A percentile compares a stretch with the other conserved stretches of the same genome.
These are phyloP conservation scores for Leucosporidium creatinivorum DNA, from an alignment of 768 basidiomycete genomes.

Conservation along the genomic window DNA sequence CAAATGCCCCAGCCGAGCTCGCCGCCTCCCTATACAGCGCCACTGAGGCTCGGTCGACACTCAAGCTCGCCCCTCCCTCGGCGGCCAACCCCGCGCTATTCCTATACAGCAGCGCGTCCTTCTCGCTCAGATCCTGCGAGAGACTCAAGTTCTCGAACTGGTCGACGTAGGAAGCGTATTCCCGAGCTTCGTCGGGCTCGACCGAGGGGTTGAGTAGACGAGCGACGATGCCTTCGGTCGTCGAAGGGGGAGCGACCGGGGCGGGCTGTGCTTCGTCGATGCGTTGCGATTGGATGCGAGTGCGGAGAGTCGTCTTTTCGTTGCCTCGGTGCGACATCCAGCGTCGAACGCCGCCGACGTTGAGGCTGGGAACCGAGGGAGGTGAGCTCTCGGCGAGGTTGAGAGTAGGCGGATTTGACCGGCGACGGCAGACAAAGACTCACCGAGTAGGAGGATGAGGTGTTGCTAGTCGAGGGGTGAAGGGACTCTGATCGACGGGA, in stretches of 20 bases:
- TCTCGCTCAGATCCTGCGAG: slow-evolving; percentile 24
- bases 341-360: slow-evolving; percentile 63
- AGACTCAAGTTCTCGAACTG: slow-evolving; percentile 30
- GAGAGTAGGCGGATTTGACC: too few species aligned
- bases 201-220: slow-evolving; percentile 30
- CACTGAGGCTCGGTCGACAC: not conserved
- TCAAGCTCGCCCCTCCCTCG: not conserved
- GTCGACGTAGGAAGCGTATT: slow-evolving; percentile 35
- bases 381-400: slow-evolving; percentile 9
- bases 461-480: slow-evolving; percentile 49
- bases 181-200: slow-evolving; percentile 28
- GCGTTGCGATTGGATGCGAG: not conserved
- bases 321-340: slow-evolving; percentile 50
- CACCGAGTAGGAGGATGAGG: slow-evolving; percentile 22
- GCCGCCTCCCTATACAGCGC: not conserved
- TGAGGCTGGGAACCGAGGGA: slow-evolving; percentile 46
- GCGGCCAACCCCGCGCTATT: not conserved
- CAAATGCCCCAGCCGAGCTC: not conserved
- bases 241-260: not conserved
- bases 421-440: not conserved
- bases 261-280: not conserved
- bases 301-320: not conserved
- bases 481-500: slow-evolving; percentile 62
- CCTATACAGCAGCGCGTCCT: slow-evolving; percentile 21
- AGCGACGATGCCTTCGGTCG: slow-evolving; percentile 31